Percentiles rank a stretch among this genome's conserved stretches.
These are phyloP conservation scores for Cocos nucifera DNA, from an alignment of 176 grass and related monocot genomes.

Conservation along the genomic window DNA sequence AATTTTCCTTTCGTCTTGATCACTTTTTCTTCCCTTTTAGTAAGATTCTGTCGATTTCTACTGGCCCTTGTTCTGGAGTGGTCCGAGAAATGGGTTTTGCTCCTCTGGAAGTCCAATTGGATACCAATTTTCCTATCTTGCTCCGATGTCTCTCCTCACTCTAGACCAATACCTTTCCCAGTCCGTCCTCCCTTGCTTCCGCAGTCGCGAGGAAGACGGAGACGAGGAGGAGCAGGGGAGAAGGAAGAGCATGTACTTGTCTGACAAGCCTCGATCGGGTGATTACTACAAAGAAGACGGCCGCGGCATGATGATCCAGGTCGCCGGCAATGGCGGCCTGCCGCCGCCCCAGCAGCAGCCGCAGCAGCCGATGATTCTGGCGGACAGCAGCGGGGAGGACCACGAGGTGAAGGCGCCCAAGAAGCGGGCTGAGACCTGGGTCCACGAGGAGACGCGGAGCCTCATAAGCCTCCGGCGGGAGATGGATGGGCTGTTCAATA, in stretches of 20 bases:
- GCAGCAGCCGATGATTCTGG: constrained; percentile 30
- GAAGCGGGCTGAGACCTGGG: constrained; percentile 98
- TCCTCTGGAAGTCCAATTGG: background rate
- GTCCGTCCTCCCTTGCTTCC: constrained; percentile 12
- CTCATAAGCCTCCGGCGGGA: constrained; percentile 72
- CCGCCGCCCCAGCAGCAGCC: constrained; percentile 33
- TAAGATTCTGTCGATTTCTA: background rate
- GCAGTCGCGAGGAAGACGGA: background rate
- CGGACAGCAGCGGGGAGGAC: constrained; percentile 71
- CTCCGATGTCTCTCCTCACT: constrained; percentile 31
- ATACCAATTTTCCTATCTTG: background rate
- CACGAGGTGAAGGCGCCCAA: constrained; percentile 54
- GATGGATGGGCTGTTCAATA: constrained; percentile 85
- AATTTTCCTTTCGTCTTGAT: background rate
- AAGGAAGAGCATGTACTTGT: constrained; percentile 18
- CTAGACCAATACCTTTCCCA: constrained; percentile 32
- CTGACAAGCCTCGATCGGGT: constrained; percentile 14
- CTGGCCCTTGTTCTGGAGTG: background rate
- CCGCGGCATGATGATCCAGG: background rate
- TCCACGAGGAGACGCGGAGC: constrained; percentile 77
- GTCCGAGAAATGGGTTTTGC: constrained; percentile 8
- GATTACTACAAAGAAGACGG: constrained; percentile 18
- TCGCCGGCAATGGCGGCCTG: constrained; percentile 11
- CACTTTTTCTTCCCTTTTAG: background rate
- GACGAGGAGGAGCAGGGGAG: constrained; percentile 3